Percentiles rank a stretch among this genome's conserved stretches.
These are phyloP conservation scores for Dactylellina sp. DNA, from an alignment of 2,329 filamentous ascomycete genomes.

Conservation along the genomic window DNA sequence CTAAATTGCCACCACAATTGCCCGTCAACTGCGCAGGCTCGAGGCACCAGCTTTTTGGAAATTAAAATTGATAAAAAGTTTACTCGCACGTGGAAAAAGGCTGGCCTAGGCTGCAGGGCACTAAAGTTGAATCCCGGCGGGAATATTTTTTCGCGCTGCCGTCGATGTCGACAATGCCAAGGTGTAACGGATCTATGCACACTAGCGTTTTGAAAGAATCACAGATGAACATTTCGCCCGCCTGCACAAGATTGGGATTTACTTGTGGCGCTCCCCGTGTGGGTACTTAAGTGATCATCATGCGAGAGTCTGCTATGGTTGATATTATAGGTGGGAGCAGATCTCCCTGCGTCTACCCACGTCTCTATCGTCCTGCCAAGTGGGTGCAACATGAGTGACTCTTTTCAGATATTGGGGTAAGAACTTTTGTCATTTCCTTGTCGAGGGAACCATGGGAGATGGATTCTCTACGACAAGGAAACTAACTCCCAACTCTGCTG, in stretches of 20 bases:
- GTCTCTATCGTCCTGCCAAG: no score
- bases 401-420: no score
- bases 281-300: background rate
- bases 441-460: no score
- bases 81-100: conserved; percentile 40
- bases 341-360: no score
- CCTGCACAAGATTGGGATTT: background rate
- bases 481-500: no score
- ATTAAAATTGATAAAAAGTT: conserved; percentile 30
- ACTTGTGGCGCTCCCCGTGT: background rate
- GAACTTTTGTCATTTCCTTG: no score
- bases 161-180: background rate
- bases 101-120: conserved; percentile 35
- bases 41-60: conserved; percentile 16
- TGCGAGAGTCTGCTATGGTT: background rate
- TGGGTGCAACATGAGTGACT: no score
- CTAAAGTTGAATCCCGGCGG: conserved; percentile 28
- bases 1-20: conserved; percentile 3
- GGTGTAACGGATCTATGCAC: background rate
- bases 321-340: background rate
- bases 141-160: conserved; percentile 9
- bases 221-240: conserved; percentile 21
- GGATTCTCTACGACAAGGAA: no score
- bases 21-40: background rate
- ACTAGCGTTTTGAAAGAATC: conserved; percentile 5